Evolutionary conservation across 768 basidiomycete species (phyloP), one percentile per base, ranked within the genome.

Genomic region (Amanita polypyramis): DNA sequence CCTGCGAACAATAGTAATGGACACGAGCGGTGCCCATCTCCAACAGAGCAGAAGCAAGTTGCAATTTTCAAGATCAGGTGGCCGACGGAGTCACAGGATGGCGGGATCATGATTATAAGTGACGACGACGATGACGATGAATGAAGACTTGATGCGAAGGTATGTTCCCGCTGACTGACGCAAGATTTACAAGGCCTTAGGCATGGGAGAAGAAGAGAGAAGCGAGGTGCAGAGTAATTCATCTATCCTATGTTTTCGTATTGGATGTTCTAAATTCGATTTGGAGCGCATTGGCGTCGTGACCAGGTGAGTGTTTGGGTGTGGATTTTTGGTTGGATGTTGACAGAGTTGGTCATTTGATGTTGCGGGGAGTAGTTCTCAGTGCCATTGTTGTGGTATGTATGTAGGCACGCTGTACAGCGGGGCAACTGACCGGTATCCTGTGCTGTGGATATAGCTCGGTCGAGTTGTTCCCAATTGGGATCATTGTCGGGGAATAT

Each of bases 41-140:
- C 29, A 4, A 10, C 41, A 1, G 30, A n/a, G 4, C 5, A 27
- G 19, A 27, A 43, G 25, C 25, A 7, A 3, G 45, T 37, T 19
- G 20, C 19, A 3, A 5, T 52, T 48, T 56, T 56, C 49, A 61
- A 54, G 50, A 58, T 62, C 39, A 62, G 62, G 32, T 79, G 78
- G 78, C 76, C 74, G 15, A 69, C 66, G 40, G 68, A 64, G 49
- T 56, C 59, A 44, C 63, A 67, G 40, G 66, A 69, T 32, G 61
- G 61, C 17, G 65, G 68, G 35, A 64, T 78, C 48, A 58, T 78
- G 46, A 68, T 72, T 32, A 59, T 77, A 53, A 78, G 74, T 56
- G 74, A 75, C 53, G 73, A 74, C 45, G 71, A 74, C 51, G 68
- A 69, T 20, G 65, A 7, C 25, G 25, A 27, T 7, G 25, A 27